Evolutionary conservation across 805 yeast genomes (phyloP).

Genomic region (Wickerhamiella alocasiicola): DNA sequence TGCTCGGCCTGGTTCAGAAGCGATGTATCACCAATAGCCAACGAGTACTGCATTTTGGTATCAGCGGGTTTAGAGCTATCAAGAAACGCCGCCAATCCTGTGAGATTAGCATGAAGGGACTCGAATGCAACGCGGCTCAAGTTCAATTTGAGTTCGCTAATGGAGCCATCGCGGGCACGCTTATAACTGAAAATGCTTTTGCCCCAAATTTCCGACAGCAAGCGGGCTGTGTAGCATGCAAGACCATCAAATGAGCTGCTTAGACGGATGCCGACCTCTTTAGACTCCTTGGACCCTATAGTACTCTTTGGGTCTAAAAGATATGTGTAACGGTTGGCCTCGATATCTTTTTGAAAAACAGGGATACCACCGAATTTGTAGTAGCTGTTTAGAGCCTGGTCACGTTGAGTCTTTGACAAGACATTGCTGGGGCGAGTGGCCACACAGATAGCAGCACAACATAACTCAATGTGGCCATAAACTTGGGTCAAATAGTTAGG

Average conservation of each 20-base stretch:
- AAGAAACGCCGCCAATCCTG: constrained; percentile 29
- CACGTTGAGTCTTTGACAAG: constrained; percentile 30
- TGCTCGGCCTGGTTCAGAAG: constrained; percentile 64
- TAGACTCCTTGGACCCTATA: constrained; percentile 17
- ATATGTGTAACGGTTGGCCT: constrained; percentile 14
- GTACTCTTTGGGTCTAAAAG: constrained; percentile 13
- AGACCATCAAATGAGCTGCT: constrained; percentile 89
- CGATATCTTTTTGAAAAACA: constrained; percentile 19
- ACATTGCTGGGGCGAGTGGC: constrained; percentile 56
- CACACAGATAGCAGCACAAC: constrained; percentile 74
- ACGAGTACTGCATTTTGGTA: constrained; percentile 21
- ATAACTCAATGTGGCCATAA: constrained; percentile 81
- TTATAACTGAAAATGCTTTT: constrained; percentile 34
- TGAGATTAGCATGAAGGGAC: constrained; percentile 23
- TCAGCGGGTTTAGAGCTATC: constrained; percentile 29
- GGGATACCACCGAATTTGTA: constrained; percentile 24
- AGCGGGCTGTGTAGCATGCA: constrained; percentile 61
- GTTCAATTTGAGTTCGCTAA: constrained; percentile 19
- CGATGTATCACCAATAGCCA: constrained; percentile 15
- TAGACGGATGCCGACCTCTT: constrained; percentile 42
- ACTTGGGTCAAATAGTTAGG: constrained; percentile 52
- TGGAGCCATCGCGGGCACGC: constrained; percentile 12
- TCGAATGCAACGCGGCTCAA: constrained; percentile 20
- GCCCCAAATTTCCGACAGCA: constrained; percentile 72
- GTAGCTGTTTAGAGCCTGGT: constrained; percentile 18